A percentile compares a stretch with the other conserved stretches of the same genome.
phyloP scores from a whole-genome alignment of 495 filamentous ascomycete species.

The Trichoderma asperelloides region DNA sequence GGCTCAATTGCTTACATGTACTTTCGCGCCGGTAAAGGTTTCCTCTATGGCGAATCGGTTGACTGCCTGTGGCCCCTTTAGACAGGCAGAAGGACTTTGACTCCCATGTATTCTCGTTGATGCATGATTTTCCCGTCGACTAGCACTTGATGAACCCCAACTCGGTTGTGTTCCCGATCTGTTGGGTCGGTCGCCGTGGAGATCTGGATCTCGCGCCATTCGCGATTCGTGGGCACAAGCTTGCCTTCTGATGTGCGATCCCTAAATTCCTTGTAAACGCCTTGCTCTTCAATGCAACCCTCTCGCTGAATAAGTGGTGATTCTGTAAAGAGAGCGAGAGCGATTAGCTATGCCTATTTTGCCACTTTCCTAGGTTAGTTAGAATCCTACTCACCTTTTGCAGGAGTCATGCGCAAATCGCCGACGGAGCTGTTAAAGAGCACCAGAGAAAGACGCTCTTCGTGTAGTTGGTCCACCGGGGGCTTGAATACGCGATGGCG shows the following conservation, averaged over 20 bases:
- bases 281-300: conserved; percentile 33
- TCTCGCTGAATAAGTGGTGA: conserved; percentile 32
- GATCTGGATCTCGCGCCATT: conserved; percentile 37
- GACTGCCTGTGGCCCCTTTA: conserved; percentile 13
- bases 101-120: conserved; percentile 35
- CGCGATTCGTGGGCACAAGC: conserved; percentile 29
- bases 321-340: conserved; percentile 12
- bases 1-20: too few species aligned
- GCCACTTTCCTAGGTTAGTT: too few species aligned
- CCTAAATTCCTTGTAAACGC: conserved; percentile 34
- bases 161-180: conserved; percentile 25
- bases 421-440: conserved; percentile 36
- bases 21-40: too few species aligned
- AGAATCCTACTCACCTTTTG: not conserved
- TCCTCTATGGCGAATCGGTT: too few species aligned
- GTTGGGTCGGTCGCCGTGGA: conserved; percentile 33
- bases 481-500: conserved; percentile 34
- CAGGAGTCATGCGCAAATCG: conserved; percentile 29
- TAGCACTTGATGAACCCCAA: conserved; percentile 29
- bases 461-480: conserved; percentile 31
- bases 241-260: conserved; percentile 24
- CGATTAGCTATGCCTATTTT: too few species aligned
- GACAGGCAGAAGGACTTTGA: conserved; percentile 34
- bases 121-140: conserved; percentile 35
- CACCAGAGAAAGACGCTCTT: conserved; percentile 34